A percentile compares a stretch with the other conserved stretches of the same genome.
Conservation (phyloP, 768 basidiomycete genomes). For the Kwoniella heveanensis region DNA sequence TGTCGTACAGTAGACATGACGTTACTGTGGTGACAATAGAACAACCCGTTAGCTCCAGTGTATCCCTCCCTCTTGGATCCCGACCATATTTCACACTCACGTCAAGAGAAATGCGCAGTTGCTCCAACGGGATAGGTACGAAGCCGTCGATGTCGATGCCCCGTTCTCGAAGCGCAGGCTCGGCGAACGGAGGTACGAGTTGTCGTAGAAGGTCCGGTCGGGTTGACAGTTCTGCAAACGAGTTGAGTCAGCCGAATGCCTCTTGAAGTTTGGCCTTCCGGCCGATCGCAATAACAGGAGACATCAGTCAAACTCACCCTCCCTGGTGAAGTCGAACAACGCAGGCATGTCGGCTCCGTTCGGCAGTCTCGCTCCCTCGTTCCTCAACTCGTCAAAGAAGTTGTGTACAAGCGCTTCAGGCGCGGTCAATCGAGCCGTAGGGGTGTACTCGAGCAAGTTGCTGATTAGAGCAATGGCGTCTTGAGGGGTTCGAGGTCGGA, state of each 20-base stretch:
- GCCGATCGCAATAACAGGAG: no score
- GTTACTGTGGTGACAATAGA: not conserved
- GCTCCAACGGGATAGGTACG: constrained; percentile 95
- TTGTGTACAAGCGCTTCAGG: constrained; percentile 61
- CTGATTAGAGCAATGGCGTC: constrained; percentile 96
- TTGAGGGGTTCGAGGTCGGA: constrained; percentile 92
- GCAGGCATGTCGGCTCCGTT: constrained; percentile 94
- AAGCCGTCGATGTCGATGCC: constrained; percentile 86
- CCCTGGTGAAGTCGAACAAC: constrained; percentile 92
- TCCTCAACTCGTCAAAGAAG: constrained; percentile 95
- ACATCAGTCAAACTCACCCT: constrained; percentile 66
- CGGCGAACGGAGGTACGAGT: constrained; percentile 86
- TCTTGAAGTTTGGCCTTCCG: no score
- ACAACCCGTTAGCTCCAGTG: no score
- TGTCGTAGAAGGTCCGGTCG: constrained; percentile 89
- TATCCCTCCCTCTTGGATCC: no score
- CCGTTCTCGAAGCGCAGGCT: constrained; percentile 82
- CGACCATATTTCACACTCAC: constrained; percentile 31
- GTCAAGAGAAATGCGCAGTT: constrained; percentile 90
- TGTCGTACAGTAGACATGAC: no score
- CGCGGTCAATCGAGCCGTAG: constrained; percentile 89
- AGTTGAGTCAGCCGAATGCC: no score
- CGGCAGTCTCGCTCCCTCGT: constrained; percentile 89
- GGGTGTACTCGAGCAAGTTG: constrained; percentile 97
- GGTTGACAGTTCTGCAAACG: constrained; percentile 89